Conservation (phyloP, 805 yeast genomes). For the Scheffersomyces lignosus region DNA sequence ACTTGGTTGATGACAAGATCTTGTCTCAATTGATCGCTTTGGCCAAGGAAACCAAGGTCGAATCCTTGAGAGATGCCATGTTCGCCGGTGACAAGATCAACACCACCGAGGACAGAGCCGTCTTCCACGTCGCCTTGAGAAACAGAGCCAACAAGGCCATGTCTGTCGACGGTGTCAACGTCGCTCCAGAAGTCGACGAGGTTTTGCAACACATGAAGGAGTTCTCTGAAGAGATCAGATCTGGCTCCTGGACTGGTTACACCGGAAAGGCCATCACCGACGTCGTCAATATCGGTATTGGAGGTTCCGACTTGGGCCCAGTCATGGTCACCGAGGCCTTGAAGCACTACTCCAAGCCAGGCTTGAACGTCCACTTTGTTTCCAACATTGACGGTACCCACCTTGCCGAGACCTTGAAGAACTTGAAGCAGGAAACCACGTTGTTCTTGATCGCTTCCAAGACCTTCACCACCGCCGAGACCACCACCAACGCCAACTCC, state of each 20-base stretch:
- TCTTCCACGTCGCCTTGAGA: conserved; percentile 94
- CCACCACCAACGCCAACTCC: conserved; percentile 91
- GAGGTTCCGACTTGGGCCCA: conserved; percentile 98
- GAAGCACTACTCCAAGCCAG: conserved; percentile 78
- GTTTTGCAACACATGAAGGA: conserved; percentile 96
- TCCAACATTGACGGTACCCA: conserved; percentile 99
- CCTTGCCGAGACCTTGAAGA: conserved; percentile 84
- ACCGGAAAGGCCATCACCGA: conserved; percentile 93
- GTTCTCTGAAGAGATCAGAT: conserved; percentile 84
- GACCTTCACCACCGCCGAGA: conserved; percentile 99
- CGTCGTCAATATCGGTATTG: conserved; percentile 96
- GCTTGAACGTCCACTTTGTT: conserved; percentile 84
- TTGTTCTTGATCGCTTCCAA: conserved; percentile 91
- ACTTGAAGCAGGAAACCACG: conserved; percentile 84
- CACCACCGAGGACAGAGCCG: conserved; percentile 95
- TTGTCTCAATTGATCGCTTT: conserved; percentile 64
- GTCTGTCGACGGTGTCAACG: conserved; percentile 87
- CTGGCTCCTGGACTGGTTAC: conserved; percentile 96
- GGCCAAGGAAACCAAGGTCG: conserved; percentile 90
- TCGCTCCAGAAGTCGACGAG: conserved; percentile 85
- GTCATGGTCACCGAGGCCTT: conserved; percentile 99
- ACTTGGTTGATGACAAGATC: conserved; percentile 85
- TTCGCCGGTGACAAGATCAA: conserved; percentile 93
- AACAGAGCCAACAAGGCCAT: conserved; percentile 83
- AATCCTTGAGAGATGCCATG: conserved; percentile 83